These are phyloP conservation scores for Musa itinerans DNA, from an alignment of 176 grass and related monocot genomes.

Conservation along the genomic window DNA sequence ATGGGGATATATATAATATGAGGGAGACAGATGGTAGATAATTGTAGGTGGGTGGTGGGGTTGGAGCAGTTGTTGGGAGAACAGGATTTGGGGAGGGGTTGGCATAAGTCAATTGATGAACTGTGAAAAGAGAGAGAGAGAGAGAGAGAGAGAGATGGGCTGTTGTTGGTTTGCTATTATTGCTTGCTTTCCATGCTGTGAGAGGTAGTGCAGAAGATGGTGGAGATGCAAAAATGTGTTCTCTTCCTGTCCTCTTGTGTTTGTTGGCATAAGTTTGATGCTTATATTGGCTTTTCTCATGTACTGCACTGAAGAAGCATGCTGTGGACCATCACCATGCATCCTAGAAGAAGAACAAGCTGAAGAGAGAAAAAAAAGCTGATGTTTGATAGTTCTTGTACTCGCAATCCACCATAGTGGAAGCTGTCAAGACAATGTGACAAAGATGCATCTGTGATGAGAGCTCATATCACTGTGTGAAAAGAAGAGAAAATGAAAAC, in stretches of 20 bases:
- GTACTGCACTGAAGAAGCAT: too few relatives aligned
- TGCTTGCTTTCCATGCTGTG: conserved; percentile 4
- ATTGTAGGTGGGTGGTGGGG: not conserved
- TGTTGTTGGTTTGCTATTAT: not conserved
- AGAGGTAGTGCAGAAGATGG: not conserved
- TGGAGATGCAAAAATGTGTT: not conserved
- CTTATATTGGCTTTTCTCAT: not conserved
- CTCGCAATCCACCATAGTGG: too few relatives aligned
- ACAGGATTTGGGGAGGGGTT: not conserved
- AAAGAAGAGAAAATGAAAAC: too few relatives aligned
- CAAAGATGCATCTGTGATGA: too few relatives aligned
- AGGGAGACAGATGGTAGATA: not conserved
- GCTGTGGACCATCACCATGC: too few relatives aligned
- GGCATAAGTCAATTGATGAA: not conserved
- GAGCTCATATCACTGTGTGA: too few relatives aligned
- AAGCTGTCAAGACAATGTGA: too few relatives aligned
- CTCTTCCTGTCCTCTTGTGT: not conserved
- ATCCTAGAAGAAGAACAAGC: too few relatives aligned
- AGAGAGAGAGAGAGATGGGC: not conserved
- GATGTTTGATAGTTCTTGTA: too few relatives aligned
- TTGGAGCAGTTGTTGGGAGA: not conserved
- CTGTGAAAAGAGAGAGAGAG: not conserved
- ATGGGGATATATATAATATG: not conserved
- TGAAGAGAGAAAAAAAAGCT: too few relatives aligned
- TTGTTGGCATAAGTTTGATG: not conserved